phyloP scores from a whole-genome alignment of 352 stramenopile species.

The Pilasporangium apinafurcum region DNA sequence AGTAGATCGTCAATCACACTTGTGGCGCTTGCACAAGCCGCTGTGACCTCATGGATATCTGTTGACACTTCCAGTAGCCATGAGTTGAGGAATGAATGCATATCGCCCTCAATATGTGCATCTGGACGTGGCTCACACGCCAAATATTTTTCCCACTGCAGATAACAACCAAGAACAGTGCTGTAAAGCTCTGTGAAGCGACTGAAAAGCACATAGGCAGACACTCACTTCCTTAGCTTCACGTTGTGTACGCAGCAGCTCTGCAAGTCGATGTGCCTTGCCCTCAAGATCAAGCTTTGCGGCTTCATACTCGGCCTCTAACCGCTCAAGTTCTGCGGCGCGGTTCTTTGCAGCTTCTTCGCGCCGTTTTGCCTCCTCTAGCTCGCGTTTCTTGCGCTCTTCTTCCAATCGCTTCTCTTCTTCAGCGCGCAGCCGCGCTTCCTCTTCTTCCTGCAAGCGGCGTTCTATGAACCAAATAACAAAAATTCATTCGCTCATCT shows the following conservation, averaged over 20 bases:
- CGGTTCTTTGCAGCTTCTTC: constrained; percentile 64
- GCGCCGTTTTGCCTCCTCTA: constrained; percentile 45
- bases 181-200: no score
- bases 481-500: neutral
- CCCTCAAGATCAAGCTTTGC: constrained; percentile 45
- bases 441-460: constrained; percentile 66
- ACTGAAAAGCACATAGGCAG: neutral
- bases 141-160: constrained; percentile 68
- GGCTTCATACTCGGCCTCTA: constrained; percentile 43
- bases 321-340: constrained; percentile 53
- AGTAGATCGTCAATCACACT: constrained; percentile 57
- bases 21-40: constrained; percentile 42
- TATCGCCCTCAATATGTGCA: constrained; percentile 61
- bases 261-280: constrained; percentile 48
- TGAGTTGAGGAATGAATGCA: constrained; percentile 80
- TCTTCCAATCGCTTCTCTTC: constrained; percentile 71
- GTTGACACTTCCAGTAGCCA: constrained; percentile 57
- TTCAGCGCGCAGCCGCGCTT: constrained; percentile 45
- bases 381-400: constrained; percentile 47
- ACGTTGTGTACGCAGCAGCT: constrained; percentile 57
- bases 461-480: constrained; percentile 23
- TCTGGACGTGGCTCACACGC: constrained; percentile 64
- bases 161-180: neutral
- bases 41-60: constrained; percentile 35
- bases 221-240: constrained; percentile 47